Evolutionary conservation across 1,284 basidiomycete species (phyloP), one percentile per base, ranked within the genome.

Genomic region (Exsudoporus floridanus): DNA sequence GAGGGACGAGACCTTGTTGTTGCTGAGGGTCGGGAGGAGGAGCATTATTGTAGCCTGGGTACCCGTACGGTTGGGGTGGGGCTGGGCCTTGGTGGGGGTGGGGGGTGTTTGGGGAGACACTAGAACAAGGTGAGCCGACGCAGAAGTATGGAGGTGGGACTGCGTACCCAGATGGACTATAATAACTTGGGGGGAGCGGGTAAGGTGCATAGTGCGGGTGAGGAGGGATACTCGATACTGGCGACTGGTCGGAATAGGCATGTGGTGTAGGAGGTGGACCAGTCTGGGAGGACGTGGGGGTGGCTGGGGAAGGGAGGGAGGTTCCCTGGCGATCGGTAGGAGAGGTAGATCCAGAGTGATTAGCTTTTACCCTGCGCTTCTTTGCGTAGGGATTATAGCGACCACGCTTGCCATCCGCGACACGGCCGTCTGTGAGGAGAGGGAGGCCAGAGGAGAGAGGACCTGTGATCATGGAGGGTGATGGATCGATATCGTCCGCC

Each of bases 401-500:
- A 62, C 80, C 79, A 30, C 81, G 78, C 59, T 79, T 79, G 47
- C 67, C 68, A 6, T 69, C 61, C 41, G 54, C 66, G 21, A 68
- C 75, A 60, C 61, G 66, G n/a, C 75, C 71, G 37, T 79, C 77
- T 7, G 72, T 77, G 48, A 84, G 76, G 38, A 84, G 76, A 8
- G 82, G 80, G 16, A 79, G 68, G 13, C 75, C 79, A 16, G 77
- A 73, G 4, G 81, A 76, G 19, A 84, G 65, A 0, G 82, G 77
- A 0, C 78, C 73, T 8, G 78, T 64, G 42, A 80, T 64, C 40
- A 80, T 65, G 12, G 78, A 71, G 0, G 80, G 74, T 3, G 81
- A 78, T 0, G 70, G 56, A 25, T 81, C 78, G 10, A 74, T 67
- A 38, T 90, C 88, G 63, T 90, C 87, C 18, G 86, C 85, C 65